Percentiles rank a stretch among this genome's conserved stretches.
Evolutionary conservation across 305 asterid species (phyloP).

Genomic region (Stenogyne calaminthoides): DNA sequence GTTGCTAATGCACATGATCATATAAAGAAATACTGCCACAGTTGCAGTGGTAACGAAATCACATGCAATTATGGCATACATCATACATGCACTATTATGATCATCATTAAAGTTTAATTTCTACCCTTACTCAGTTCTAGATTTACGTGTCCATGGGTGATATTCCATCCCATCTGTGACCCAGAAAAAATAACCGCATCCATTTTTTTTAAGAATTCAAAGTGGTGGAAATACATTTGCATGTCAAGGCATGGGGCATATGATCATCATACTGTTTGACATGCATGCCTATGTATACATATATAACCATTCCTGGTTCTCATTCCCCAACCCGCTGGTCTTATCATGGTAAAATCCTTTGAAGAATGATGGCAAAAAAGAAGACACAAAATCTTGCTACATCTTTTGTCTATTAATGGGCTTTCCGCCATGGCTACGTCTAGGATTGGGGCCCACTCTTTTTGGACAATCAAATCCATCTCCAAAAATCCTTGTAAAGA

Average conservation of each 20-base stretch:
- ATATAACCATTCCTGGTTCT: constrained; percentile 38
- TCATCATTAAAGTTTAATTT: too few species aligned
- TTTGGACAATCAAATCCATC: constrained; percentile 17
- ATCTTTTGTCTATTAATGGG: constrained; percentile 33
- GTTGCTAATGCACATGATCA: too few species aligned
- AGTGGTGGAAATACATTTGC: neutral
- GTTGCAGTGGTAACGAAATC: too few species aligned
- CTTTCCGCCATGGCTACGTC: constrained; percentile 41
- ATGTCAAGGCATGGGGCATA: neutral
- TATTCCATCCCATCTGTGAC: too few species aligned
- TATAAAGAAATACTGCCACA: too few species aligned
- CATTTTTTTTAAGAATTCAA: neutral
- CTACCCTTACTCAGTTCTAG: too few species aligned
- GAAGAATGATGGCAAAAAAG: constrained; percentile 23
- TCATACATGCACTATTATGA: too few species aligned
- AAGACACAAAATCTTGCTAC: constrained; percentile 5
- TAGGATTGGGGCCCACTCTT: constrained; percentile 28
- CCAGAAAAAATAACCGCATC: too few species aligned
- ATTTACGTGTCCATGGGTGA: too few species aligned
- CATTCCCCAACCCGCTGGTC: constrained; percentile 41
- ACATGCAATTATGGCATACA: too few species aligned
- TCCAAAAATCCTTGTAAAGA: constrained; percentile 31
- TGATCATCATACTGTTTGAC: neutral
- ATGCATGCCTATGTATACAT: neutral
- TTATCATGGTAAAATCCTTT: constrained; percentile 29